A percentile compares a stretch with the other conserved stretches of the same genome.
Conservation (phyloP, 345 rosid genomes). For the Salix dunnii region DNA sequence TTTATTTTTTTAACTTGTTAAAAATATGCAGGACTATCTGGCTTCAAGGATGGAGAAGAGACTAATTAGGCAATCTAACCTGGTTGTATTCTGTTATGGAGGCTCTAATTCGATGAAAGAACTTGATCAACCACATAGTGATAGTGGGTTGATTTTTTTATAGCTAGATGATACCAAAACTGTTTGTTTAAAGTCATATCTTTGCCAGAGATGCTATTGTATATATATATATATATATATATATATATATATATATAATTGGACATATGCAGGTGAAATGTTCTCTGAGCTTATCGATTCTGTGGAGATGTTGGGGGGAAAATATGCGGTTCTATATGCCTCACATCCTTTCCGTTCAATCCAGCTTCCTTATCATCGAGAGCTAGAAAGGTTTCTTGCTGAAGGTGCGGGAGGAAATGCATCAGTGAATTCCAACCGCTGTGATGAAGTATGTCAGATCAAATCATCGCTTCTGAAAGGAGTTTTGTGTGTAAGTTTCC, state of each 20-base stretch:
- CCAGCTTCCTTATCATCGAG: slow-evolving; percentile 52
- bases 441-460: slow-evolving; percentile 82
- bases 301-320: slow-evolving; percentile 60
- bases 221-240: not conserved
- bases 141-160: slow-evolving; percentile 45
- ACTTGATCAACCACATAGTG: slow-evolving; percentile 42
- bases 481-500: slow-evolving; percentile 66
- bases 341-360: slow-evolving; percentile 61
- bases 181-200: slow-evolving; percentile 4
- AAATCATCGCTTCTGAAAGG: slow-evolving; percentile 93
- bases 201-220: slow-evolving; percentile 4
- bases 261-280: slow-evolving; percentile 50
- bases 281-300: slow-evolving; percentile 63
- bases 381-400: slow-evolving; percentile 77
- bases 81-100: slow-evolving; percentile 69
- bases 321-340: slow-evolving; percentile 71
- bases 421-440: slow-evolving; percentile 34
- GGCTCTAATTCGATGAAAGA: slow-evolving; percentile 36
- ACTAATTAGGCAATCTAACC: slow-evolving; percentile 55
- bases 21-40: slow-evolving; percentile 58
- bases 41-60: slow-evolving; percentile 59
- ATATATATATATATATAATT: not conserved
- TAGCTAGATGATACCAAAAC: not conserved
- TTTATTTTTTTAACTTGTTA: slow-evolving; percentile 2
- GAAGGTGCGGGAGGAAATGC: slow-evolving; percentile 51